Evolutionary conservation across 176 grass and related monocot genomes (phyloP), one percentile per base, ranked within the genome.

Genomic region (Oryza meridionalis): DNA sequence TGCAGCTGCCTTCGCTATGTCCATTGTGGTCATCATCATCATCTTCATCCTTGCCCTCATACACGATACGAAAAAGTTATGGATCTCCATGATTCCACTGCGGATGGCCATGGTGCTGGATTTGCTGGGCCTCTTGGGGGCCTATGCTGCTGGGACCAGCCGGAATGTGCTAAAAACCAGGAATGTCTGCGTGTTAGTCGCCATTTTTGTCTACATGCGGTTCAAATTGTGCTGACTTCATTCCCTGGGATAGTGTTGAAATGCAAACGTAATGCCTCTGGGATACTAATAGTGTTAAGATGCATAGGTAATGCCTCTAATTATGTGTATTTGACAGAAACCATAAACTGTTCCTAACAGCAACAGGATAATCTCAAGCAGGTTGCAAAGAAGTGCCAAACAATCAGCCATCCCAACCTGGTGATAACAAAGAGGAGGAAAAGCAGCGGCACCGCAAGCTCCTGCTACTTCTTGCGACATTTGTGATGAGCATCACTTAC

Each of bases 401-500:
- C 50, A 19, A 17, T 5, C 50, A 59, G 55, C 19, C 29, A 29
- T 29, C 29, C 29, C 29, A 29, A 29, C 29, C 29, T 29, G 29
- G 29, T 29, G 29, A 29, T 29, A 29, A 29, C 47, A 27, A 74
- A 31, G 55, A n/a, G 55, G 47, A 33, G 53, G 33, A 58, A 21
- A 50, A 76, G 53, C 35, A 74, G 13, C 14, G 33, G 31, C 17
- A 13, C 2, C 46, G 49, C 9, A 86, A 47, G 77, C 14, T 84
- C 7, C 7, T 81, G 77, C 65, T 79, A 69, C 27, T 86, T 7
- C 27, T 86, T 7, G 75, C 74, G 5, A 79, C 78, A n/a, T 73
- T 88, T 38, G 67, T 73, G 17, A 50, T 81, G 51, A 79, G 75
- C 7, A 12, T 84, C 75, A 73, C 86, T 2, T 81, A 65, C 76